Percentiles rank a stretch among this genome's conserved stretches.
Conservation (phyloP, 108 stramenopile species). For the Skeletonema marinoi region DNA sequence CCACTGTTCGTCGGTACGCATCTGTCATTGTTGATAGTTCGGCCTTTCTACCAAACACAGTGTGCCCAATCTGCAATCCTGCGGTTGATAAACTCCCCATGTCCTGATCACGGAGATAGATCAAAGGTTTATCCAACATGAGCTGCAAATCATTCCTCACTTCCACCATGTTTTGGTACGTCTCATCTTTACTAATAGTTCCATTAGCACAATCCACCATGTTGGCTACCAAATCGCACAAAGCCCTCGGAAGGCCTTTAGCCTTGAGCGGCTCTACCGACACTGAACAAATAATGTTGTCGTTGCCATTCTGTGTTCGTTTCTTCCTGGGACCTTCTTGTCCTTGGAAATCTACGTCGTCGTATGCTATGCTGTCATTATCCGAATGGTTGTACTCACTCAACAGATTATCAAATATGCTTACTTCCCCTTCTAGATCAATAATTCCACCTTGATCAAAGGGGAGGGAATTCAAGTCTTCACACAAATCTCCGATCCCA, state of each 20-base stretch:
- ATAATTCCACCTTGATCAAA: not conserved
- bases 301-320: not conserved
- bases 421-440: not conserved
- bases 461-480: not conserved
- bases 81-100: not conserved
- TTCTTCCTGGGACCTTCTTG: not conserved
- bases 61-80: constrained; percentile 6
- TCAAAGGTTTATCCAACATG: constrained; percentile 17
- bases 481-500: too few relatives aligned
- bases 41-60: not conserved
- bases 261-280: not conserved
- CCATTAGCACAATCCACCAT: constrained; percentile 9
- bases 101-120: constrained; percentile 8
- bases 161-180: constrained; percentile 12
- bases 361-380: not conserved
- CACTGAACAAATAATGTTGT: not conserved
- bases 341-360: not conserved
- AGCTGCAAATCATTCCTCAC: constrained; percentile 7
- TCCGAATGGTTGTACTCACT: not conserved
- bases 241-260: not conserved
- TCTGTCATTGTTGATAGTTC: constrained; percentile 3
- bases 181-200: constrained; percentile 5
- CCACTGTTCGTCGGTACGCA: not conserved
- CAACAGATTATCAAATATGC: not conserved
- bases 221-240: constrained; percentile 24